Conservation (phyloP, 805 yeast genomes). For the Yamadazyma phyllophila region DNA sequence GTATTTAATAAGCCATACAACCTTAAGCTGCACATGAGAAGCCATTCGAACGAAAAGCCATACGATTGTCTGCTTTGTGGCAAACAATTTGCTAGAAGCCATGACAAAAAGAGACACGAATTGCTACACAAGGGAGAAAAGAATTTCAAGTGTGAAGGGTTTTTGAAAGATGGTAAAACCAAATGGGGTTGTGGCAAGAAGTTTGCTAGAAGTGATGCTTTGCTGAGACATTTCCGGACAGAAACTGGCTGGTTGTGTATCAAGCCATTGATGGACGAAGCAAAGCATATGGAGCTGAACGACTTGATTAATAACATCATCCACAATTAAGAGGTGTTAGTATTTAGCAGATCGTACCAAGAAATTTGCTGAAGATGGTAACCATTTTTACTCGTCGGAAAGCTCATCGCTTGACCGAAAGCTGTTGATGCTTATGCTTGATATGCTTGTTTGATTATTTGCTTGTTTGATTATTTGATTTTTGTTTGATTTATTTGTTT, state of each 20-base stretch:
- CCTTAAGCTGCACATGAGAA: constrained; percentile 48
- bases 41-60: constrained; percentile 67
- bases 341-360: background rate
- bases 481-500: no score
- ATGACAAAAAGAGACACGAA: constrained; percentile 76
- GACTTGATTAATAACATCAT: constrained; percentile 11
- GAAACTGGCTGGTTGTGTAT: constrained; percentile 74
- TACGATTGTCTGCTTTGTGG: constrained; percentile 62
- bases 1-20: constrained; percentile 49
- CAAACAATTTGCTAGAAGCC: constrained; percentile 72
- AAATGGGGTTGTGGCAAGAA: constrained; percentile 74
- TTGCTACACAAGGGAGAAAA: constrained; percentile 70
- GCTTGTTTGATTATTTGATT: no score
- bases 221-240: constrained; percentile 71
- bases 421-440: no score
- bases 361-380: no score
- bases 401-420: no score
- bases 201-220: constrained; percentile 76
- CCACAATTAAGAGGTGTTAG: background rate
- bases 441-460: no score
- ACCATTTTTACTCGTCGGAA: no score
- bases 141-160: constrained; percentile 66
- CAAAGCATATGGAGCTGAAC: constrained; percentile 28
- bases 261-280: constrained; percentile 62
- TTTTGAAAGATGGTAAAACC: constrained; percentile 52